Base-by-base conservation (phyloP, 139 green algal species). In the Yamagishiella unicocca region DNA sequence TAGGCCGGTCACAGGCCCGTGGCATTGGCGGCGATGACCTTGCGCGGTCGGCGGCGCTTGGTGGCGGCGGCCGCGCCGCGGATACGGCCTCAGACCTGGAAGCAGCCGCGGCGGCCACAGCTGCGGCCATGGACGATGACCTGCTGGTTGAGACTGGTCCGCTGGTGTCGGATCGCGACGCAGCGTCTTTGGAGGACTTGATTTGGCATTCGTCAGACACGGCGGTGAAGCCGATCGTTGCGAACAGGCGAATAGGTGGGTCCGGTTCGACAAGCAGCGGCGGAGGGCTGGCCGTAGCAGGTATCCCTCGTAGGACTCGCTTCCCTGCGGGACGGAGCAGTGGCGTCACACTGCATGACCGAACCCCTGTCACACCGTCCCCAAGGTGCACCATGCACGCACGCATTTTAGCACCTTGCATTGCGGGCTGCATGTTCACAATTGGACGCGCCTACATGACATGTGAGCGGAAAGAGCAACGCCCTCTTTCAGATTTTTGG, bases 201-300 rank as follows among this genome's bases (percentile, higher is more conserved):
- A 90, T 98, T 4, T 98, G 95, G 92, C 97, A 99, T 72, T 45
- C 92, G 0, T 93, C 86, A 1, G 97, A 99, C 90, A 87, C 89
- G 27, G 90, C 91, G 1, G 96, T 98, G 29, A 97, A 97, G 91
- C 97, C 97, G 17, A 98, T 99, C 75, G 95, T 99, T 25, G 94
- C 94, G 2, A 99, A 99, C 90, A 77, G 94, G 6, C 87, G 95
- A 45, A 98, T 98, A 76, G 82, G 82, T 87, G 64, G 4, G 78
- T n/a, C 2, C 33, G 6, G 37, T n/a, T 35, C 61, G 21, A 19
- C 29, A n/a, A 35, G 22, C 25, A 31, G 61, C 25, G 61, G 61
- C 61, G n/a, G n/a, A n/a, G n/a, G n/a, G n/a, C n/a, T n/a, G n/a
- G n/a, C n/a, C n/a, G n/a, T n/a, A n/a, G n/a, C n/a, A n/a, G n/a